A percentile compares a stretch with the other conserved stretches of the same genome.
Conservation (phyloP, 768 basidiomycete genomes). For the Leccinum subtestaceum region DNA sequence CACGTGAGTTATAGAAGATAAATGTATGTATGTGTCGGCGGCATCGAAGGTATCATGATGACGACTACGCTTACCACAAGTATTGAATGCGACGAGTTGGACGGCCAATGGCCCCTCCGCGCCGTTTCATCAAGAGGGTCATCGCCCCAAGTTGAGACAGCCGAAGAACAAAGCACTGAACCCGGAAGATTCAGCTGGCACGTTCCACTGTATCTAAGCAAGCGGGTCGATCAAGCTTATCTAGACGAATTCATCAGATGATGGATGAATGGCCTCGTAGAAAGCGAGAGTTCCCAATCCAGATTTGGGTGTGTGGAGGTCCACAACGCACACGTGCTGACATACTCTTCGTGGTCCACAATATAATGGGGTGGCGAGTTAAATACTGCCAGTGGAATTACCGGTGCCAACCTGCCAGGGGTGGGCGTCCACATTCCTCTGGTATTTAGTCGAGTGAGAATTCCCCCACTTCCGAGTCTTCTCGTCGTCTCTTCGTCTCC, state of each 20-base stretch:
- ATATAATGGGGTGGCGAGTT: constrained; percentile 16
- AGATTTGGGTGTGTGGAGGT: constrained; percentile 16
- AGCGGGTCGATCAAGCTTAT: constrained; percentile 10
- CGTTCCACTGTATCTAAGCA: constrained; percentile 5
- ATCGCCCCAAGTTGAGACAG: background rate
- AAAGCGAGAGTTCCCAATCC: constrained; percentile 10
- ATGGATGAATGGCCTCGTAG: constrained; percentile 19
- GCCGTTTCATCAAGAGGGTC: no score
- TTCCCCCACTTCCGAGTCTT: background rate
- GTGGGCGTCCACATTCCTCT: background rate
- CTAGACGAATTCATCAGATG: constrained; percentile 2
- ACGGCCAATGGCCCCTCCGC: no score
- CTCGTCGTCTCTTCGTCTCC: background rate
- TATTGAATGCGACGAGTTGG: no score
- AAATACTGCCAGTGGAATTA: constrained; percentile 17
- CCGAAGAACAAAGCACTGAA: constrained; percentile 2
- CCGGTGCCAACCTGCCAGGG: background rate
- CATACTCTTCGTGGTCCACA: constrained; percentile 4
- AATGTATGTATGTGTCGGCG: no score
- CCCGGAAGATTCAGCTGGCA: constrained; percentile 16
- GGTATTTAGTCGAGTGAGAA: constrained; percentile 3
- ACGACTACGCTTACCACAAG: no score
- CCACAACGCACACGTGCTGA: constrained; percentile 21
- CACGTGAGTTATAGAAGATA: no score
- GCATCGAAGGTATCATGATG: no score